Evolutionary conservation across 1,284 basidiomycete genomes (phyloP).

Genomic region (Amylostereum areolatum): DNA sequence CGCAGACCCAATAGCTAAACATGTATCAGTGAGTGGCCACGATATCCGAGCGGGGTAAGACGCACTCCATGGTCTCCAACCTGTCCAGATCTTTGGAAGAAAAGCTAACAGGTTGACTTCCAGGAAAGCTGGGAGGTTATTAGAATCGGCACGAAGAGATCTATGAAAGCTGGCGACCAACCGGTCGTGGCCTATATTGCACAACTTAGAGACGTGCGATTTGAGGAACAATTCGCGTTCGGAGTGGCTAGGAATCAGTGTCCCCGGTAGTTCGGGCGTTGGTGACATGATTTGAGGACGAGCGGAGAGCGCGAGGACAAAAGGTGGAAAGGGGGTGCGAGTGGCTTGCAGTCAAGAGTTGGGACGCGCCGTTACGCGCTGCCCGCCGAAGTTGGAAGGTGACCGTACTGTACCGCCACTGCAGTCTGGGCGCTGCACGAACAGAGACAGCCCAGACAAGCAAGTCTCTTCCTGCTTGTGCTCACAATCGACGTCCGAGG

Average conservation of each 20-base stretch:
- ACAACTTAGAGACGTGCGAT: constrained; percentile 55
- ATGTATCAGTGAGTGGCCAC: constrained; percentile 4
- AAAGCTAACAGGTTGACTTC: constrained; percentile 92
- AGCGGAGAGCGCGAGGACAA: background rate
- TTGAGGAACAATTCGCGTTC: constrained; percentile 61
- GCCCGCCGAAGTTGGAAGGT: too few species aligned
- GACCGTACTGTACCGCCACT: too few species aligned
- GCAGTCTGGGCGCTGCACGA: too few species aligned
- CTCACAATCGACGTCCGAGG: too few species aligned
- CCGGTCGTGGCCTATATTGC: constrained; percentile 56
- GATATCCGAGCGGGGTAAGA: constrained; percentile 15
- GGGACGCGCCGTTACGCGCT: too few species aligned
- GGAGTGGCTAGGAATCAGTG: constrained; percentile 45
- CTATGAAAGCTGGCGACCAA: constrained; percentile 22
- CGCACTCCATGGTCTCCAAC: constrained; percentile 80
- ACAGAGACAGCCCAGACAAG: too few species aligned
- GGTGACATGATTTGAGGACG: constrained; percentile 28
- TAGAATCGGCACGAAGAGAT: background rate
- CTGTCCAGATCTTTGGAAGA: constrained; percentile 60
- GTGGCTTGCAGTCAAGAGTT: too few species aligned
- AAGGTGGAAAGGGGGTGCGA: background rate
- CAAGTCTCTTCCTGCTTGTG: too few species aligned
- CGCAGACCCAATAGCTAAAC: constrained; percentile 95
- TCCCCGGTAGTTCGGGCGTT: constrained; percentile 64
- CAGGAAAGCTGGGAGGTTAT: constrained; percentile 62